Percentiles rank a stretch among this genome's conserved stretches.
These are phyloP conservation scores for Tephrocybe rancida DNA, from an alignment of 768 basidiomycete species.

Conservation along the genomic window DNA sequence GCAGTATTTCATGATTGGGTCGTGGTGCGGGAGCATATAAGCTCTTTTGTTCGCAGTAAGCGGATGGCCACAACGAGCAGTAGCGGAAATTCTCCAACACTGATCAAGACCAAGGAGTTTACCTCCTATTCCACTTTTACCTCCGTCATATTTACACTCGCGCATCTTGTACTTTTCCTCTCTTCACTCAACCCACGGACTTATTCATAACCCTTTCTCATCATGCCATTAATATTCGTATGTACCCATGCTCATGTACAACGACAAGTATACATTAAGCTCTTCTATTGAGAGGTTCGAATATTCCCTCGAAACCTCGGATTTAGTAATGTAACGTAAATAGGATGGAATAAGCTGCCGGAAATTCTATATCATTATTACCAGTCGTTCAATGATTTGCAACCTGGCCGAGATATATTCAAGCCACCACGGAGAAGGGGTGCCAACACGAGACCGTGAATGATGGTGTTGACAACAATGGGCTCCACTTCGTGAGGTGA, in stretches of 20 bases:
- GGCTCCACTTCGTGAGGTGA: constrained; percentile 87
- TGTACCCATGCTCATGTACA: constrained; percentile 19
- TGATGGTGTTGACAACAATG: constrained; percentile 86
- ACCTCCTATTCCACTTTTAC: not conserved
- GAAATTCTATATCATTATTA: constrained; percentile 36
- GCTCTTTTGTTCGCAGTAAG: constrained; percentile 21
- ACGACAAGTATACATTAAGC: constrained; percentile 19
- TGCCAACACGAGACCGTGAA: constrained; percentile 82
- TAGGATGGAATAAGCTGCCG: constrained; percentile 4
- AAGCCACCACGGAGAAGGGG: constrained; percentile 85
- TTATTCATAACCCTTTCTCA: constrained; percentile 1
- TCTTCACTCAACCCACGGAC: constrained; percentile 12
- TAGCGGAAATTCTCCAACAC: constrained; percentile 13
- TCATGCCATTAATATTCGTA: constrained; percentile 19
- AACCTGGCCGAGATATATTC: constrained; percentile 73
- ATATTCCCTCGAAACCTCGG: not conserved
- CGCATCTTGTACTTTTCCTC: constrained; percentile 12
- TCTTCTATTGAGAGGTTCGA: constrained; percentile 17
- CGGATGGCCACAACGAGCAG: constrained; percentile 14
- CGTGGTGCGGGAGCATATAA: constrained; percentile 19
- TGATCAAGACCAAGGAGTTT: constrained; percentile 7
- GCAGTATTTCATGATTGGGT: constrained; percentile 1
- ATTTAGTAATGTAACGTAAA: not conserved
- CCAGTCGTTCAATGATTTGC: constrained; percentile 74
- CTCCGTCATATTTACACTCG: constrained; percentile 15